Conservation (phyloP, 1,284 basidiomycete species). For the Somion occarium region DNA sequence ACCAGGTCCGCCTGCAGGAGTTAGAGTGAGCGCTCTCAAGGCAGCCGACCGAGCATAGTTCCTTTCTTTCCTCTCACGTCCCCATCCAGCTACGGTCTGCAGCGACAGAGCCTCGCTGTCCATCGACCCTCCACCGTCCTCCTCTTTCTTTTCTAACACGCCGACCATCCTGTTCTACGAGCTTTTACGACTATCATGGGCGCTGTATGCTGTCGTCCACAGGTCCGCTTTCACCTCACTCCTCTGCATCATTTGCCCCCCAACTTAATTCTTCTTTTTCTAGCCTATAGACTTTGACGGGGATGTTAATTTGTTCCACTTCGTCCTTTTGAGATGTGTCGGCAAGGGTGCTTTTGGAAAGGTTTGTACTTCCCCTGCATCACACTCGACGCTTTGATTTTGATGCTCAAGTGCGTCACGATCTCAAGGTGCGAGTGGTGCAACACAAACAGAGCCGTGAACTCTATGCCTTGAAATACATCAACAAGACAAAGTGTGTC, state of each 20-base stretch:
- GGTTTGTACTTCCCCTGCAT: constrained; percentile 39
- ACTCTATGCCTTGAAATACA: constrained; percentile 97
- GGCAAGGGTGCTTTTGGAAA: constrained; percentile 99
- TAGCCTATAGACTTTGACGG: constrained; percentile 98
- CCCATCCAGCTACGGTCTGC: constrained; percentile 8
- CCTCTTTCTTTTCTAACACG: constrained; percentile 18
- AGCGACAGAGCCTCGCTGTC: constrained; percentile 1
- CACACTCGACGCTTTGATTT: not conserved
- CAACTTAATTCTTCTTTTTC: constrained; percentile 2
- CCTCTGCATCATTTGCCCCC: constrained; percentile 7
- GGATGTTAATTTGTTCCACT: constrained; percentile 96
- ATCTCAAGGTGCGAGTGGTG: constrained; percentile 85
- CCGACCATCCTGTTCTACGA: constrained; percentile 15
- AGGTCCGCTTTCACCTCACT: constrained; percentile 38
- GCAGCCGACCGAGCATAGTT: too few species aligned
- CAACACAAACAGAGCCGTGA: constrained; percentile 97
- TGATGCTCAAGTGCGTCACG: constrained; percentile 1
- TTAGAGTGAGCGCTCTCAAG: too few species aligned
- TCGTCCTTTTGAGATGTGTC: constrained; percentile 88
- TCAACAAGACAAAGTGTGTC: constrained; percentile 96
- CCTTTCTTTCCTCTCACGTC: constrained; percentile 5
- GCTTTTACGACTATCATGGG: constrained; percentile 54
- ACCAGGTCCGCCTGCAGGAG: not conserved
- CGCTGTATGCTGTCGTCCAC: constrained; percentile 77
- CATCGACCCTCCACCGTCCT: constrained; percentile 8